Evolutionary conservation across 2,329 filamentous ascomycete genomes (phyloP).

Genomic region (Pseudogymnoascus sp.): DNA sequence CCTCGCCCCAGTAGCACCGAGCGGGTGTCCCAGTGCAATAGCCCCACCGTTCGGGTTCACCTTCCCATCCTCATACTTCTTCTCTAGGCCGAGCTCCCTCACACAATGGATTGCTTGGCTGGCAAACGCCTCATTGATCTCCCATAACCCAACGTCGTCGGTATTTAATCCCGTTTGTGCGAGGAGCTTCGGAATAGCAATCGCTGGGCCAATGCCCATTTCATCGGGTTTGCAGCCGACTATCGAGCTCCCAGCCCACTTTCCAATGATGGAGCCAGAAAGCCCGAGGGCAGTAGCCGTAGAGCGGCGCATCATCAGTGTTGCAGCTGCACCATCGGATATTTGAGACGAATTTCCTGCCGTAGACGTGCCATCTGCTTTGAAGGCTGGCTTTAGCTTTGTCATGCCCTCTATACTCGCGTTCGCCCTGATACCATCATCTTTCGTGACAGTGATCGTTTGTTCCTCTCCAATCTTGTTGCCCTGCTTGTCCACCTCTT

Average conservation of each 20-base stretch:
- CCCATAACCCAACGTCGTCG: constrained; percentile 75
- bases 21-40: constrained; percentile 86
- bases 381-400: constrained; percentile 81
- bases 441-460: constrained; percentile 60
- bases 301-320: constrained; percentile 76
- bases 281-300: constrained; percentile 70
- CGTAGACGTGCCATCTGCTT: constrained; percentile 65
- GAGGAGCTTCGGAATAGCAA: constrained; percentile 81
- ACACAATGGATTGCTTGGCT: constrained; percentile 65
- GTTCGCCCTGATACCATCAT: constrained; percentile 73
- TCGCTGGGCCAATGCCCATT: constrained; percentile 85
- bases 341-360: constrained; percentile 85
- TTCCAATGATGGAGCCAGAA: constrained; percentile 63
- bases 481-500: constrained; percentile 56
- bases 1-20: constrained; percentile 80
- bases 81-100: constrained; percentile 59
- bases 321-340: constrained; percentile 78
- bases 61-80: constrained; percentile 53
- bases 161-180: constrained; percentile 56
- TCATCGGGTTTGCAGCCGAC: constrained; percentile 79
- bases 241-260: constrained; percentile 70
- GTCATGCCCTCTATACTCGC: constrained; percentile 64
- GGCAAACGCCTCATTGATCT: constrained; percentile 82
- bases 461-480: constrained; percentile 48
- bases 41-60: constrained; percentile 92